A percentile compares a stretch with the other conserved stretches of the same genome.
Conservation (phyloP, 257 asterid genomes). For the Solanum pennellii region DNA sequence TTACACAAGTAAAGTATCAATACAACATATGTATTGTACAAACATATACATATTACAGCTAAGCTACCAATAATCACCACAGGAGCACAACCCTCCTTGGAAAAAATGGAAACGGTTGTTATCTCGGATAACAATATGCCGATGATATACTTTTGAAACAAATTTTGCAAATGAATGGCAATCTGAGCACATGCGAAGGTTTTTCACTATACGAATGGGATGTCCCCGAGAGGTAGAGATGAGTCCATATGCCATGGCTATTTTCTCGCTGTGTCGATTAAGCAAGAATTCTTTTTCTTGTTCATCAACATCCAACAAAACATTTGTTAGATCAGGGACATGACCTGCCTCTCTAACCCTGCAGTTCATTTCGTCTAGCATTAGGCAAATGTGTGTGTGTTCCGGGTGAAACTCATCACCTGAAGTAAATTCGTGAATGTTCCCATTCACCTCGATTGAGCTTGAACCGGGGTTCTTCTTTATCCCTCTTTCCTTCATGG, state of each 20-base stretch:
- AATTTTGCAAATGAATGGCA: conserved; percentile 42
- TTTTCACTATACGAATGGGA: conserved; percentile 34
- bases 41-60: not conserved
- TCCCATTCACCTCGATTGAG: conserved; percentile 36
- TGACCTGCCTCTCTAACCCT: conserved; percentile 32
- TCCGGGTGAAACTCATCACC: conserved; percentile 26
- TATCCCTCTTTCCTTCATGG: conserved; percentile 40
- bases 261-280: conserved; percentile 42
- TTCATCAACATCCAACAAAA: conserved; percentile 29
- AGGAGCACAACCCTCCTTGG: conserved; percentile 38
- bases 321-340: conserved; percentile 33
- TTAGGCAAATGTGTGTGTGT: conserved; percentile 2
- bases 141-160: conserved; percentile 29
- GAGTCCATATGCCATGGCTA: conserved; percentile 45
- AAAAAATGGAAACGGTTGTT: conserved; percentile 47
- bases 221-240: conserved; percentile 18
- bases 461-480: conserved; percentile 45
- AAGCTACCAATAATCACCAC: conserved; percentile 42
- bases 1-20: not conserved
- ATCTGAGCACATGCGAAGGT: conserved; percentile 49
- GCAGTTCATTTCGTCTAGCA: conserved; percentile 39
- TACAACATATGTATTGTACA: not conserved
- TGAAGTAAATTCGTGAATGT: conserved; percentile 37
- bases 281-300: conserved; percentile 40
- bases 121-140: conserved; percentile 33